Evolutionary conservation across 805 yeast genomes (phyloP).

Genomic region (Saccharomycopsis schoenii): DNA sequence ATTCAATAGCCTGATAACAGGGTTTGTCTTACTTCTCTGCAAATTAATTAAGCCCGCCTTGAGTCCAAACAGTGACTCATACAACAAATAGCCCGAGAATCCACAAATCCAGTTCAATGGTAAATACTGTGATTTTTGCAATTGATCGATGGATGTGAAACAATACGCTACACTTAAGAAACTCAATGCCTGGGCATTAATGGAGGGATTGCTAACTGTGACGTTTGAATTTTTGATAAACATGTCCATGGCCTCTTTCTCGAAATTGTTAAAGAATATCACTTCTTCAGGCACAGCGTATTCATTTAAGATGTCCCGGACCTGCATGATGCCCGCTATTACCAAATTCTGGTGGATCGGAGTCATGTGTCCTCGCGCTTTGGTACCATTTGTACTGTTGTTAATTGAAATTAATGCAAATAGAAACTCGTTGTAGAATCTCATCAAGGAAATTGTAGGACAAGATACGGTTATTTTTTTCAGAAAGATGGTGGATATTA

Average conservation of each 20-base stretch:
- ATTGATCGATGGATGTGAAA: conserved; percentile 3
- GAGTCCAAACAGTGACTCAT: conserved; percentile 6
- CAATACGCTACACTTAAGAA: conserved; percentile 8
- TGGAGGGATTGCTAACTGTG: not conserved
- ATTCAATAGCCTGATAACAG: conserved; percentile 8
- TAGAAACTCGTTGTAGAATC: conserved; percentile 8
- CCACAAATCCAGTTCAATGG: not conserved
- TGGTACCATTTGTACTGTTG: not conserved
- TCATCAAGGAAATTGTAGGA: conserved; percentile 13
- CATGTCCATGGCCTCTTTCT: conserved; percentile 1
- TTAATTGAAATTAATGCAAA: not conserved
- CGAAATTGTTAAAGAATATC: conserved; percentile 9
- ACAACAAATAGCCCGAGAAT: conserved; percentile 5
- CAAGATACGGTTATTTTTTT: conserved; percentile 11
- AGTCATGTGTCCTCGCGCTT: not conserved
- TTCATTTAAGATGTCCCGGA: not conserved
- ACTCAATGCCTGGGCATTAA: conserved; percentile 6
- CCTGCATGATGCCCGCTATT: conserved; percentile 9
- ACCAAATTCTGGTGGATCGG: conserved; percentile 10
- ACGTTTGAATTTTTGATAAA: conserved; percentile 4
- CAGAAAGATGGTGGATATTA: not conserved
- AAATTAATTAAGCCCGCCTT: not conserved
- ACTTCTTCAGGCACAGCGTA: conserved; percentile 8
- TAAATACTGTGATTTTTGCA: not conserved
- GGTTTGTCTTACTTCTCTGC: not conserved